Conservation (phyloP, 169 alveolate species). For the Plasmodium coatneyi region DNA sequence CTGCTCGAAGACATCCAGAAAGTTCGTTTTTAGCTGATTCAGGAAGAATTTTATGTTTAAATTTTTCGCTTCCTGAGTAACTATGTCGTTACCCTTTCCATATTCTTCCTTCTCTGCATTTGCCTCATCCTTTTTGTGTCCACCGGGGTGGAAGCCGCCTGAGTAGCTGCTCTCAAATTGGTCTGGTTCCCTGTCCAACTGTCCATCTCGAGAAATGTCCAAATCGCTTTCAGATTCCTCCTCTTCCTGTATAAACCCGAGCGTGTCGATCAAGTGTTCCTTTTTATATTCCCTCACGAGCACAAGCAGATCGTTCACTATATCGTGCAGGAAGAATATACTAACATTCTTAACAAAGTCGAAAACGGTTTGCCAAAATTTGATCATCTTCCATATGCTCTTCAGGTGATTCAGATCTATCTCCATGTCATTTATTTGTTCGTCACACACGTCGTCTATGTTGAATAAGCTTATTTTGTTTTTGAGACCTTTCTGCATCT, state of each 20-base stretch:
- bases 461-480: conserved; percentile 60
- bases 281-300: conserved; percentile 52
- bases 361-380: conserved; percentile 44
- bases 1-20: conserved; percentile 47
- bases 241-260: conserved; percentile 22
- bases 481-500: conserved; percentile 26
- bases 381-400: conserved; percentile 66
- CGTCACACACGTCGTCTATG: conserved; percentile 75
- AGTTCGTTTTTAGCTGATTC: conserved; percentile 40
- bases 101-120: not conserved
- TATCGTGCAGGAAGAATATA: conserved; percentile 66
- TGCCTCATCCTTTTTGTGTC: not conserved
- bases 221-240: not conserved
- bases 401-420: conserved; percentile 36
- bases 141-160: not conserved
- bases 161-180: not conserved
- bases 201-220: not conserved
- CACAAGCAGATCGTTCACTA: conserved; percentile 27
- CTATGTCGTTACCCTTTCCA: not conserved
- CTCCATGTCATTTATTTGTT: conserved; percentile 70
- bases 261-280: not conserved
- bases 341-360: conserved; percentile 70
- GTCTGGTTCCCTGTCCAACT: not conserved
- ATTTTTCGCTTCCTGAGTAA: conserved; percentile 1
- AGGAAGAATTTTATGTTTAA: conserved; percentile 47